Conservation (phyloP, 345 rosid species). For the Eucalyptus tenuipes region DNA sequence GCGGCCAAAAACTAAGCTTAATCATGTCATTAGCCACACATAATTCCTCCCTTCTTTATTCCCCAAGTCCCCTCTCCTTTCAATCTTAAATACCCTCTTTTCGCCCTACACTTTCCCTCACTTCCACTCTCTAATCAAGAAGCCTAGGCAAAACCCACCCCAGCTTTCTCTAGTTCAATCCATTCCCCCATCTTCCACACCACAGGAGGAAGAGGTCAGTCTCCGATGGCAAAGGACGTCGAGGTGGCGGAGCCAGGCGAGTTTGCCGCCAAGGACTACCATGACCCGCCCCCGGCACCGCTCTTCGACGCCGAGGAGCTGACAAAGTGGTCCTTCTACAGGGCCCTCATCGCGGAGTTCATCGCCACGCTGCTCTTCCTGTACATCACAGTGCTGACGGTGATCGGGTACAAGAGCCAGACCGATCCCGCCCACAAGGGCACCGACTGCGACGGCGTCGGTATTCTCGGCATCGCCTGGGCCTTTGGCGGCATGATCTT, state of each 20-base stretch:
- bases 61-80: not conserved
- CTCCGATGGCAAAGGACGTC: slow-evolving; percentile 1
- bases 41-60: not conserved
- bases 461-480: slow-evolving; percentile 88
- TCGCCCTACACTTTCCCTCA: not conserved
- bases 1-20: not conserved
- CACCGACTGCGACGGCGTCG: slow-evolving; percentile 65
- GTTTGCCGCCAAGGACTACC: slow-evolving; percentile 51
- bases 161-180: not conserved
- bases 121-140: not conserved
- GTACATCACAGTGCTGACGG: slow-evolving; percentile 63
- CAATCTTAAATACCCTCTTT: not conserved
- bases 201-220: not conserved
- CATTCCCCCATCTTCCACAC: not conserved
- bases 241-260: slow-evolving; percentile 31
- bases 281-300: slow-evolving; percentile 67
- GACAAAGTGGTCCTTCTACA: slow-evolving; percentile 57
- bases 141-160: not conserved
- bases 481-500: slow-evolving; percentile 98
- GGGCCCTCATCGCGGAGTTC: slow-evolving; percentile 80
- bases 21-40: not conserved
- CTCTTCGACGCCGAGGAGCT: slow-evolving; percentile 51
- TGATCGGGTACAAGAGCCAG: slow-evolving; percentile 66
- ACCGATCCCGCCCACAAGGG: slow-evolving; percentile 4
- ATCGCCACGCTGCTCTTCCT: slow-evolving; percentile 79